Evolutionary conservation across 352 stramenopile genomes (phyloP), one percentile per base, ranked within the genome.

Genomic region (Phytopythium mirpurense): DNA sequence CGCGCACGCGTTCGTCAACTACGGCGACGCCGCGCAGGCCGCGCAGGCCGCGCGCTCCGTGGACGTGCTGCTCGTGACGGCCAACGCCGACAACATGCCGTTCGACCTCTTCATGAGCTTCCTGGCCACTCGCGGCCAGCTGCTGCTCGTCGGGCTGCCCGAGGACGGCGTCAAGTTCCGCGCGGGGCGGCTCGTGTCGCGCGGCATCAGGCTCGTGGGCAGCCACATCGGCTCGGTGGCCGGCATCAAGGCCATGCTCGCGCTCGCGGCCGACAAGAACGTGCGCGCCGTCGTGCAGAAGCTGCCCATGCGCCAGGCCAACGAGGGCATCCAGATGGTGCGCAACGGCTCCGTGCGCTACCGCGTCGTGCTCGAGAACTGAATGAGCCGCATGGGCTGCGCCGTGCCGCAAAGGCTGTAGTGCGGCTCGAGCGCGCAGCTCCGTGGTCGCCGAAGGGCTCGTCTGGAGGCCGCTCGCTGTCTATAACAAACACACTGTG

Each of bases 211-310:
- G 21, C 56, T 94, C 46, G 58, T 69, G 7, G 86, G 85, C 35
- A 81, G 56, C 49, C 49, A 75, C 24, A 77, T 94, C 59, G 83
- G 84, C 34, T 63, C 68, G 40, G 72, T 83, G 29, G 36, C 24
- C 7, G 71, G 85, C 40, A 93, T 83, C 40, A 75, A 90, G 62
- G 72, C 83, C 31, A 89, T 95, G 77, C 62, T 93, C 0, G 54
- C 85, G 27, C 80, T 95, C 50, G 93, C 80, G 52, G 69, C 63
- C 31, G 61, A 75, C 38, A 77, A 89, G 45, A 72, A 84, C 16
- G 78, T 92, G 38, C 60, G 61, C 21, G 49, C 69, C 4, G 45
- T 78, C 16, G 70, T 81, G 36, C 57, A 84, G 59, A 74, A 74
- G 46, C 41, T 83, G 35, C 65, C 70, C 1, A 76, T 81, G 68